A percentile compares a stretch with the other conserved stretches of the same genome.
phyloP scores from a whole-genome alignment of 352 stramenopile genomes.

The Thalassiosira ordinaria region DNA sequence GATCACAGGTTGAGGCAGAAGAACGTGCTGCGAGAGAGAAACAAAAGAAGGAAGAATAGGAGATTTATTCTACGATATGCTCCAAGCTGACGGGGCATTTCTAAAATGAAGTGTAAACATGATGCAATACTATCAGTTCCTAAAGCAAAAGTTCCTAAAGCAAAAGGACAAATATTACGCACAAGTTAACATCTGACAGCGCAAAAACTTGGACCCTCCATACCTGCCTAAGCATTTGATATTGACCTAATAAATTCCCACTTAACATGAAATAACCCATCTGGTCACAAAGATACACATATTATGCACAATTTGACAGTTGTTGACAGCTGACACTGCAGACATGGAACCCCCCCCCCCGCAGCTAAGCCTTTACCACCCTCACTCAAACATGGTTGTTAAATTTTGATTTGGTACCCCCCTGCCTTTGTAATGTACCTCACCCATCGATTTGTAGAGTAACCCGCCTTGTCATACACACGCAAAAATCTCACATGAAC shows the following conservation, averaged over 20 bases:
- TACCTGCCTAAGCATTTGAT: too few relatives aligned
- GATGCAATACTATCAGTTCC: too few relatives aligned
- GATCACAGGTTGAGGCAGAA: constrained; percentile 14
- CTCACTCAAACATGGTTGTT: constrained; percentile 24
- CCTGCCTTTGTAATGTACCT: constrained; percentile 97
- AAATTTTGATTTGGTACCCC: constrained; percentile 98
- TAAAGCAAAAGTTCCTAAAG: too few relatives aligned
- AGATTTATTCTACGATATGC: background rate
- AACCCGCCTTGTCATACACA: constrained; percentile 98
- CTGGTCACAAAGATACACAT: constrained; percentile 1
- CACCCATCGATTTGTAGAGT: constrained; percentile 98
- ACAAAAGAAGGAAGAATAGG: background rate
- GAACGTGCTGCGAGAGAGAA: constrained; percentile 2
- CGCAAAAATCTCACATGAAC: constrained; percentile 98
- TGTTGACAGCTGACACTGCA: background rate
- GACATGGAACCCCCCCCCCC: too few relatives aligned
- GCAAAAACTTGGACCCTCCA: too few relatives aligned
- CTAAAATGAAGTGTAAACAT: too few relatives aligned
- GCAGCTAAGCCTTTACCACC: too few relatives aligned
- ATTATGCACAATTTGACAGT: constrained; percentile 2
- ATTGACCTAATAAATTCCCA: too few relatives aligned
- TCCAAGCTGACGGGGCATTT: too few relatives aligned
- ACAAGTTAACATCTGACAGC: too few relatives aligned
- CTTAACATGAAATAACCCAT: too few relatives aligned
- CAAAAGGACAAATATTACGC: too few relatives aligned